Evolutionary conservation across 1,284 basidiomycete genomes (phyloP).

Genomic region (Trametes sp.): DNA sequence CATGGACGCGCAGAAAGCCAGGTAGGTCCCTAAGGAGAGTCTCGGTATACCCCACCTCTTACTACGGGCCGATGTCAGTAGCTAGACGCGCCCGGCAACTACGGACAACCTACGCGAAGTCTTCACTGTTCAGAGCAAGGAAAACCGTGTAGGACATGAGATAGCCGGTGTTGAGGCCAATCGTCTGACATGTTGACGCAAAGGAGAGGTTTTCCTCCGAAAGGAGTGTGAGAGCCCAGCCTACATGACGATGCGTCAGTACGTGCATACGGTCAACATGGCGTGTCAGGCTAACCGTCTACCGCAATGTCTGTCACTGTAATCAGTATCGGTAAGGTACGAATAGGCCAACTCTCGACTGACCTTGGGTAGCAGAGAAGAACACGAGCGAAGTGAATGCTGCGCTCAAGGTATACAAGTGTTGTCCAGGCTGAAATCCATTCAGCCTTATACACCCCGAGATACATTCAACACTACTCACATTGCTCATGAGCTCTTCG

Average conservation of each 20-base stretch:
- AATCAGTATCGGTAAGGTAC: neutral
- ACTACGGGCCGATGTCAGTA: conserved; percentile 42
- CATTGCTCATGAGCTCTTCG: conserved; percentile 83
- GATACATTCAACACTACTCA: conserved; percentile 42
- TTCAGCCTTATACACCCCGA: neutral
- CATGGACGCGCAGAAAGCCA: conserved; percentile 86
- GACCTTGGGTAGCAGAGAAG: conserved; percentile 97
- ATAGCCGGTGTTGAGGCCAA: conserved; percentile 96
- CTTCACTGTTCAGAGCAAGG: conserved; percentile 94
- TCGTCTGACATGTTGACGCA: conserved; percentile 97
- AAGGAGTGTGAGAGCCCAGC: conserved; percentile 97
- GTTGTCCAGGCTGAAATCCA: conserved; percentile 72
- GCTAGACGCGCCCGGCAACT: neutral
- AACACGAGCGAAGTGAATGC: conserved; percentile 93
- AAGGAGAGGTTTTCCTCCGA: conserved; percentile 96
- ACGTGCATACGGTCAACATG: neutral
- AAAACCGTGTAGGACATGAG: conserved; percentile 98
- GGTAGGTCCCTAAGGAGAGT: conserved; percentile 83
- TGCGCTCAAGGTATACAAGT: conserved; percentile 83
- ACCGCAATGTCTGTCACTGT: conserved; percentile 89
- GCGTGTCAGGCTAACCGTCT: conserved; percentile 68
- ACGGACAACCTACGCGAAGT: conserved; percentile 77
- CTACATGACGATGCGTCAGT: conserved; percentile 45
- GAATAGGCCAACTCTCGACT: neutral
- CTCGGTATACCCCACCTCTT: conserved; percentile 88